Evolutionary conservation across 768 basidiomycete species (phyloP).

Genomic region (Tremella yokohamensis): DNA sequence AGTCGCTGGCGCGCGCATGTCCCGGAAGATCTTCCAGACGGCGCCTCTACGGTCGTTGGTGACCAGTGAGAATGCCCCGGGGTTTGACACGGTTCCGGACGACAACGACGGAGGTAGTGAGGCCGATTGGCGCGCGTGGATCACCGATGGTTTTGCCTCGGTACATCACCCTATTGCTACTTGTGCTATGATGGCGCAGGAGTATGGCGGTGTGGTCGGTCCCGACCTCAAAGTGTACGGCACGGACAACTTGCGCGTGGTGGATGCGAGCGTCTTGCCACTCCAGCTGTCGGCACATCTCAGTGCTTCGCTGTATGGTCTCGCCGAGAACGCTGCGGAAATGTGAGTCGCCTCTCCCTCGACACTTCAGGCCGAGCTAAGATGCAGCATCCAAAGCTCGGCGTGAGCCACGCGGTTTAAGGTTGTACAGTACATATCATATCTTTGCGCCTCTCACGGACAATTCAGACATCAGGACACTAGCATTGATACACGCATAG

Average conservation of each 20-base stretch:
- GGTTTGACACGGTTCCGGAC: slow-evolving; percentile 7
- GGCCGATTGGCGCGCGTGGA: slow-evolving; percentile 31
- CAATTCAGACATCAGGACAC: too few species aligned
- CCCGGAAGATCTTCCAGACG: slow-evolving; percentile 20
- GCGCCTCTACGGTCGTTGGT: slow-evolving; percentile 17
- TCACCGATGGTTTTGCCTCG: slow-evolving; percentile 29
- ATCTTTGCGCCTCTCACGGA: too few species aligned
- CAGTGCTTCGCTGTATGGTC: slow-evolving; percentile 40
- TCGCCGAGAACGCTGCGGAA: slow-evolving; percentile 15
- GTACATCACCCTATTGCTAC: slow-evolving; percentile 47
- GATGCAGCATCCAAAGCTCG: not conserved
- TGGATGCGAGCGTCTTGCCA: slow-evolving; percentile 41
- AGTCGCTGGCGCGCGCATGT: slow-evolving; percentile 35
- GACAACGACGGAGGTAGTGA: slow-evolving; percentile 7
- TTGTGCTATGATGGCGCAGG: slow-evolving; percentile 41
- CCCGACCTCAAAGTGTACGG: slow-evolving; percentile 31
- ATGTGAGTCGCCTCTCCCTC: not conserved
- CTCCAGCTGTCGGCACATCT: slow-evolving; percentile 44
- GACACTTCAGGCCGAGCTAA: not conserved
- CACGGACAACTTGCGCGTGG: slow-evolving; percentile 34
- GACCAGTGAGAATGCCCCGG: slow-evolving; percentile 18
- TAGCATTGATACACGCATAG: too few species aligned
- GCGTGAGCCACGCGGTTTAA: not conserved
- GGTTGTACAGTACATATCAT: not conserved
- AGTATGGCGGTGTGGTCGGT: slow-evolving; percentile 40